phyloP scores from a whole-genome alignment of 495 filamentous ascomycete species.

The Chaetomium fimeti region DNA sequence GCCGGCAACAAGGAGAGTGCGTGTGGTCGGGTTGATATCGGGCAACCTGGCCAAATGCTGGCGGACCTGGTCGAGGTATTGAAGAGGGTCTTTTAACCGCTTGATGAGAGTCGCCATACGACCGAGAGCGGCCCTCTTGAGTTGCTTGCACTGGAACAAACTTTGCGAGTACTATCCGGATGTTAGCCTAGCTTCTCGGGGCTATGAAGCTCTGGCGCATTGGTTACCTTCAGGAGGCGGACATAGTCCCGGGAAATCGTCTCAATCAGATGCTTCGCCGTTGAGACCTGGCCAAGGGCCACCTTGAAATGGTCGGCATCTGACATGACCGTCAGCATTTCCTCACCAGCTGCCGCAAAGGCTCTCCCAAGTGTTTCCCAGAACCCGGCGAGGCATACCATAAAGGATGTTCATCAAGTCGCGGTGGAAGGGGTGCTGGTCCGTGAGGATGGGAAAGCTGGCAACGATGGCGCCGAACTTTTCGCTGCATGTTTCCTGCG shows the following conservation, averaged over 20 bases:
- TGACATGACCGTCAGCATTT: slow-evolving; percentile 59
- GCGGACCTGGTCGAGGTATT: slow-evolving; percentile 96
- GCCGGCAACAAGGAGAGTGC: slow-evolving; percentile 91
- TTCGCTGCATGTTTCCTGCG: slow-evolving; percentile 94
- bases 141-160: slow-evolving; percentile 65
- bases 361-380: background rate
- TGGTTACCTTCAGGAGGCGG: slow-evolving; percentile 59
- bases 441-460: slow-evolving; percentile 88
- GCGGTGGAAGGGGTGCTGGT: slow-evolving; percentile 95
- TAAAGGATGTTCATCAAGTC: slow-evolving; percentile 61
- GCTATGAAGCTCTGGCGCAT: slow-evolving; percentile 12
- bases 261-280: slow-evolving; percentile 94
- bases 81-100: slow-evolving; percentile 85
- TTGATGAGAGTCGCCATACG: slow-evolving; percentile 96
- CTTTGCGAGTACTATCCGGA: slow-evolving; percentile 77
- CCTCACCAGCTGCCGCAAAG: background rate
- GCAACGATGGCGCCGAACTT: slow-evolving; percentile 86
- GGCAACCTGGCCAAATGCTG: slow-evolving; percentile 97
- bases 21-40: slow-evolving; percentile 94
- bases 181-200: slow-evolving; percentile 7
- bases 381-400: slow-evolving; percentile 33
- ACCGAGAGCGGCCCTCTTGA: slow-evolving; percentile 58
- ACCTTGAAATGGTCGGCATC: slow-evolving; percentile 98
- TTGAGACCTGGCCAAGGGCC: slow-evolving; percentile 91
- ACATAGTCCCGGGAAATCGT: slow-evolving; percentile 93